Evolutionary conservation across 306 rosid genomes (phyloP).

Genomic region (Fragaria vesca): DNA sequence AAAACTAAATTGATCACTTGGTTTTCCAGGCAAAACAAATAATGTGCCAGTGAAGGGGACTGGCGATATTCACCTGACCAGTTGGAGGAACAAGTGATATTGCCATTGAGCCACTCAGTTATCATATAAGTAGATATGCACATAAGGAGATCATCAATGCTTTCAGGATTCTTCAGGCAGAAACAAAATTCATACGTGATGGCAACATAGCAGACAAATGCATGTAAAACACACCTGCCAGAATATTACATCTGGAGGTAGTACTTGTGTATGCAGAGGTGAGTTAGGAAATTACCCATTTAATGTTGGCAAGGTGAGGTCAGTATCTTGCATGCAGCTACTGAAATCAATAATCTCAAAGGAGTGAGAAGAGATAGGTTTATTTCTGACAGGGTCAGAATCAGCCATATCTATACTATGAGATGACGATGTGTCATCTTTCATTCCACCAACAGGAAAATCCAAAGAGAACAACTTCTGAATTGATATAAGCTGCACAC

Average conservation of each 20-base stretch:
- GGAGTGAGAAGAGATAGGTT: conserved; percentile 27
- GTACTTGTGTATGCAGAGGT: neutral
- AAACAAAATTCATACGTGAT: neutral
- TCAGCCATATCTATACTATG: conserved; percentile 20
- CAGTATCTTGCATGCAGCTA: conserved; percentile 62
- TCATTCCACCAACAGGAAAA: conserved; percentile 39
- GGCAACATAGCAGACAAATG: too few species aligned
- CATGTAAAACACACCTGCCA: neutral
- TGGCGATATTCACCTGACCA: neutral
- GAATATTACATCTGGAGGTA: neutral
- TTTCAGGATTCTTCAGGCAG: neutral
- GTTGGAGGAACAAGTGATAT: neutral
- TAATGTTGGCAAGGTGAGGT: conserved; percentile 74
- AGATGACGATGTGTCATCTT: conserved; percentile 25
- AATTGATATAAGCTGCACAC: conserved; percentile 59
- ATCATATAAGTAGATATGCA: neutral
- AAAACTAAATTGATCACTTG: neutral
- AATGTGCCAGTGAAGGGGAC: neutral
- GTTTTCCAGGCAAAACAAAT: neutral
- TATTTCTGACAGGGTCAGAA: conserved; percentile 21
- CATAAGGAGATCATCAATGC: neutral
- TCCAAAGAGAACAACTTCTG: conserved; percentile 56
- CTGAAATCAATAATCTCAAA: conserved; percentile 68
- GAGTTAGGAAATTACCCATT: conserved; percentile 58
- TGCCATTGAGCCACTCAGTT: neutral